Percentiles rank a stretch among this genome's conserved stretches.
Evolutionary conservation across 2,329 filamentous ascomycete genomes (phyloP).

Genomic region (Calonectria naviculata): DNA sequence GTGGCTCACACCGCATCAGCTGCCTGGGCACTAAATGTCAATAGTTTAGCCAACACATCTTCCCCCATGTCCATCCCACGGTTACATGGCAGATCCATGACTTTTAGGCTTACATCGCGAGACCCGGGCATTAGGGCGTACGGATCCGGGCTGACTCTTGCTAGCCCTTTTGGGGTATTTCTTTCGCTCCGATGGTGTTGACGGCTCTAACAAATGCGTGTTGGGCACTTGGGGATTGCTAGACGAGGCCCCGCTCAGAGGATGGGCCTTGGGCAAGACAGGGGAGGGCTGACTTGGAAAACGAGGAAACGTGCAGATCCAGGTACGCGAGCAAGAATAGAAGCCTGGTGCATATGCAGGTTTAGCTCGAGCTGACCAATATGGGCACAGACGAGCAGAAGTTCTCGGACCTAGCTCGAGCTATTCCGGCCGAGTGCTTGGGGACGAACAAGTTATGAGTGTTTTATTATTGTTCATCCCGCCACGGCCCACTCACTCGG

Average conservation of each 20-base stretch:
- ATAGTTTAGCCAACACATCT: background rate
- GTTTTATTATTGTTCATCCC: background rate
- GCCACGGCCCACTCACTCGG: background rate
- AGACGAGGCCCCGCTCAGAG: background rate
- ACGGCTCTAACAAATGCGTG: background rate
- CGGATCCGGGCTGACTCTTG: background rate
- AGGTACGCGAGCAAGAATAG: background rate
- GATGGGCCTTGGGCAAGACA: background rate
- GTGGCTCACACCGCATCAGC: background rate
- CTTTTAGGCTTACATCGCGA: background rate
- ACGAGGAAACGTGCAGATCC: slow-evolving; percentile 5
- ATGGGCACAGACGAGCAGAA: background rate
- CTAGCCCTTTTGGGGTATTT: background rate
- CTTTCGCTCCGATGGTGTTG: background rate
- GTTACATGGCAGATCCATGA: slow-evolving; percentile 1
- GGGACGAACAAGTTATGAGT: background rate
- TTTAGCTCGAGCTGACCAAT: background rate
- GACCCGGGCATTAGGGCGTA: background rate
- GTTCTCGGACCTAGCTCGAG: background rate
- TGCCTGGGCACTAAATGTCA: background rate
- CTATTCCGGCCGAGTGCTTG: background rate
- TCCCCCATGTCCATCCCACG: background rate
- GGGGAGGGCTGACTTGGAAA: background rate
- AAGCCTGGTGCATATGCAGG: background rate
- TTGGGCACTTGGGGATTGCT: background rate